Base-by-base conservation (phyloP, 169 alveolate genomes). In the Perkinsus chesapeaki region DNA sequence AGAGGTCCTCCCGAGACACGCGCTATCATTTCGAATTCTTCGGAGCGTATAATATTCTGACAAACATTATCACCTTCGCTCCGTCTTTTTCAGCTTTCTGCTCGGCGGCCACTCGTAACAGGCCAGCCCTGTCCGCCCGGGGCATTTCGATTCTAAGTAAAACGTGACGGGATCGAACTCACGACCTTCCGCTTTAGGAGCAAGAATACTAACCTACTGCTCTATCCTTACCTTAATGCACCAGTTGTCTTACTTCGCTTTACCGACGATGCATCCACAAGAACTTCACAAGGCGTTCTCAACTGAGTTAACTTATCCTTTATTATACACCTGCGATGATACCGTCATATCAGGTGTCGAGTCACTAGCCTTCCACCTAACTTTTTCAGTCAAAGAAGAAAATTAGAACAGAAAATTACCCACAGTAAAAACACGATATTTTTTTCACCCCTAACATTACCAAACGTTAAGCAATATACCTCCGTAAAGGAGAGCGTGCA, bases 271-370 rank as follows among this genome's bases (percentile, higher is more conserved):
- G 82, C 82, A 16, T 60, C 37, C 36, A 60, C 82, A 3, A 60
- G 37, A 34, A 60, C 82, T 34, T 60, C 82, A 60, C 82, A 60
- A 27, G 82, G 82, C 82, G 96, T 95, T 93, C 95, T 95, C 73
- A 97, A 93, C 93, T 97, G 96, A 19, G 97, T 95, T 9, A 97
- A 92, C 92, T 97, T 97, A 0, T 96, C 97, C 93, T 96, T 97
- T 34, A 97, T 94, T 73, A 96, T 95, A 27, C 96, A 93, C 94
- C 98, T 94, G 23, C 82, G 37, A 16, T 16, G 82, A 60, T n/a
- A n/a, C n/a, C n/a, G n/a, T n/a, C n/a, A n/a, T n/a, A n/a, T n/a
- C n/a, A n/a, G n/a, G n/a, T n/a, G n/a, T n/a, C n/a, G n/a, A n/a
- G n/a, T n/a, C n/a, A n/a, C n/a, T n/a, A n/a, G n/a, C n/a, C n/a